Evolutionary conservation across 306 rosid genomes (phyloP), one percentile per base, ranked within the genome.

Genomic region (Prunus campanulata): DNA sequence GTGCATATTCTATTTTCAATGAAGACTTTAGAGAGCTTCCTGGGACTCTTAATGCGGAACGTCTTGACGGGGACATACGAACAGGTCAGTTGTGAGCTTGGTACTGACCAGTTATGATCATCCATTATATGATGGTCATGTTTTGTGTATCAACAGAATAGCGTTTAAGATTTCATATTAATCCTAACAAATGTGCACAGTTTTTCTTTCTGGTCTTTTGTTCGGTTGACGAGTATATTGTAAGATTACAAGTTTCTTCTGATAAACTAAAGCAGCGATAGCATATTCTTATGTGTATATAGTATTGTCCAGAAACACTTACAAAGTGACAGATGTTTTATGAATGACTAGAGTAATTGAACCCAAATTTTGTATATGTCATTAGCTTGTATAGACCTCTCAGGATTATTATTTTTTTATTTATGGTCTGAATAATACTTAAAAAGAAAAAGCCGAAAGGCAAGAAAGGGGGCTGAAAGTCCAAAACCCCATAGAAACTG

Each of bases 21-120:
- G 97, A 95, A 90, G 93, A 88, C 83, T 95, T 92, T 68, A 88
- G 88, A 85, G 97, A 95, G 89, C 97, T 95, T 79, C 99, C 97
- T 0, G 93, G 97, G 66, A 92, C 97, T 15, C 88, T 90, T 2
- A 95, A 92, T 62, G 97, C 97, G 3, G 99, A 95, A 79, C 90
- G 89, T 60, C 76, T 95, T 47, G 97, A 95, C 78, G 85, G 97
- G 81, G 93, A 92, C 76, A 83, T 92, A 71, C 86, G 97, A 83
- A 84, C 97, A 27, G 99, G 97, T 72, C 99, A 90, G 82, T 77
- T 95, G 71, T 95, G 93, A 92, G 83, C 61, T 74, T 59, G 55
- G 50, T 66, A 3, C 61, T 2, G 64, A 27, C 75, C 66, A 61
- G 27, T 46, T 73, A 14, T 67, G 32, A 49, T 48, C 82, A 59